phyloP scores from a whole-genome alignment of 805 yeast genomes.

The Suhomyces faveliae region DNA sequence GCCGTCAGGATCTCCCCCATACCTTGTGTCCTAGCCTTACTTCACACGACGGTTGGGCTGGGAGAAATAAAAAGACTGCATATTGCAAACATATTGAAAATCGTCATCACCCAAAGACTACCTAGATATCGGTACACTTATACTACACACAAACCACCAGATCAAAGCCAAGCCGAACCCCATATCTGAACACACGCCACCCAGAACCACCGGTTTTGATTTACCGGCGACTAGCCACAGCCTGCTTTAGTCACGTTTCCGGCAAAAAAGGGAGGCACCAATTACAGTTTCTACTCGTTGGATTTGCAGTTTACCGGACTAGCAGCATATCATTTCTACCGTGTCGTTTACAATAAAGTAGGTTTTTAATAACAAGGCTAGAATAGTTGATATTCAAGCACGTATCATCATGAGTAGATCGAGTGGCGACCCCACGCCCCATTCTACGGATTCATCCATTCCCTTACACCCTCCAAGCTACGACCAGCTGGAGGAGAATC shows the following conservation, averaged over 20 bases:
- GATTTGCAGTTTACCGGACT: not conserved
- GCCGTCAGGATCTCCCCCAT: too few relatives aligned
- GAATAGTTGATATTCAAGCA: not conserved
- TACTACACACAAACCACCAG: not conserved
- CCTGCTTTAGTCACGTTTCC: not conserved
- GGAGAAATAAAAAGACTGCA: not conserved
- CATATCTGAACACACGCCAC: not conserved
- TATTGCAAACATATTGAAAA: too few relatives aligned
- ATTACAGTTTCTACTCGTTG: not conserved
- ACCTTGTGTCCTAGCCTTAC: not conserved
- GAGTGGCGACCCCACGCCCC: not conserved
- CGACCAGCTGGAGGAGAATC: constrained; percentile 5
- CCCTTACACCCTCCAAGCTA: constrained; percentile 14
- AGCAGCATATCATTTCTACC: not conserved
- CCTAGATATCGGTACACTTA: not conserved
- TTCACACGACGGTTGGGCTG: not conserved
- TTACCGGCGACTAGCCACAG: not conserved
- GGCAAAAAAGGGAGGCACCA: not conserved
- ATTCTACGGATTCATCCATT: not conserved
- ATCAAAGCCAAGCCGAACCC: not conserved
- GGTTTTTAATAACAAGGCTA: not conserved
- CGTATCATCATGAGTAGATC: not conserved
- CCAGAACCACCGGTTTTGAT: not conserved
- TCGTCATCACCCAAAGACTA: not conserved
- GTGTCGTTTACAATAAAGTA: not conserved